Evolutionary conservation across 192 early-diverging fungal species (phyloP).

Genomic region (Podila epicladia): DNA sequence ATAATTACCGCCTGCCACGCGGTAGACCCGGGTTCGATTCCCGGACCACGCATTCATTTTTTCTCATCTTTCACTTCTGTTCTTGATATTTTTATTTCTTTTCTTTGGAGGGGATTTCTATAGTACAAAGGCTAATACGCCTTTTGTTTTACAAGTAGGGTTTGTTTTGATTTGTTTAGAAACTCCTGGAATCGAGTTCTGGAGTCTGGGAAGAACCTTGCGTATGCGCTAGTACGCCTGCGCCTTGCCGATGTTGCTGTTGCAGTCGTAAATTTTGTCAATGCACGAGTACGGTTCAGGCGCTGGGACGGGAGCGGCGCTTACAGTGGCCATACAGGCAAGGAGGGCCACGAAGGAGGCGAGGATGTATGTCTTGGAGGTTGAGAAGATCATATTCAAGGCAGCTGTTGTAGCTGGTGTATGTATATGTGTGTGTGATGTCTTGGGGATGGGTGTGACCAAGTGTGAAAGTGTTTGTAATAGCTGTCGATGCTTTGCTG

Average conservation of each 20-base stretch:
- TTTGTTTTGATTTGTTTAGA: too few relatives aligned
- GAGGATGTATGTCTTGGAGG: not conserved
- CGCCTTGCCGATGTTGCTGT: not conserved
- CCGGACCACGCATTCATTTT: conserved; percentile 55
- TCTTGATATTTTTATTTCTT: too few relatives aligned
- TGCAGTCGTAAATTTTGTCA: not conserved
- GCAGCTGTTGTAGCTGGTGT: not conserved
- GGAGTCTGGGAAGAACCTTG: too few relatives aligned
- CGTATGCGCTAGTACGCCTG: too few relatives aligned
- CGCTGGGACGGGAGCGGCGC: not conserved
- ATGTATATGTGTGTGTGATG: not conserved
- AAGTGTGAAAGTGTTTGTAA: not conserved
- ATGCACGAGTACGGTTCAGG: not conserved
- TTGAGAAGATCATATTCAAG: not conserved
- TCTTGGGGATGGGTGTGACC: not conserved
- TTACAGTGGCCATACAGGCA: not conserved
- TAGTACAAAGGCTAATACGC: too few relatives aligned
- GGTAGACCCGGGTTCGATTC: conserved; percentile 81
- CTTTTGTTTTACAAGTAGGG: too few relatives aligned
- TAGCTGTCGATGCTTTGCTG: too few relatives aligned
- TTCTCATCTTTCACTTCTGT: too few relatives aligned
- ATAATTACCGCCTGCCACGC: conserved; percentile 80
- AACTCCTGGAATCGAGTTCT: too few relatives aligned
- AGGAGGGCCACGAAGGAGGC: not conserved
- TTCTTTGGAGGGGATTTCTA: too few relatives aligned